phyloP scores from a whole-genome alignment of 2,329 filamentous ascomycete species.

The Apiospora sp. region DNA sequence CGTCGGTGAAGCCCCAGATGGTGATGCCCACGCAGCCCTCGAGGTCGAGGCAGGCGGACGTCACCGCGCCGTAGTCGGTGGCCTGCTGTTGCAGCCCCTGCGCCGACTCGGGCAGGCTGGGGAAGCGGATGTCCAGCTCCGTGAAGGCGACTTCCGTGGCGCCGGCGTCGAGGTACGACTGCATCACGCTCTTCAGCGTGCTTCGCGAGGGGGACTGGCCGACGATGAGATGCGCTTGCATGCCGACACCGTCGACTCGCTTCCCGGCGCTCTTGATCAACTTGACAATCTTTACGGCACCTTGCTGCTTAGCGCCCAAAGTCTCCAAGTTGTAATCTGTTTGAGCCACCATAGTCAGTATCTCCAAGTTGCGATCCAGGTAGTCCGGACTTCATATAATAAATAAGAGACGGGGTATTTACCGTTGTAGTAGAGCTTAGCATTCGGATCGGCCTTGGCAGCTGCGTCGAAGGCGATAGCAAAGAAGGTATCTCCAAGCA shows the following conservation, averaged over 20 bases:
- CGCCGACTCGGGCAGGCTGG: slow-evolving; percentile 51
- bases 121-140: slow-evolving; percentile 66
- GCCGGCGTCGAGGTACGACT: slow-evolving; percentile 58
- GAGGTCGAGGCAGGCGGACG: slow-evolving; percentile 43
- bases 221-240: slow-evolving; percentile 68
- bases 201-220: slow-evolving; percentile 56
- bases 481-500: slow-evolving; percentile 64
- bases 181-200: slow-evolving; percentile 53
- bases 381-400: too few species aligned
- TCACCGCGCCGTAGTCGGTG: slow-evolving; percentile 49
- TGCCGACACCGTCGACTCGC: slow-evolving; percentile 69
- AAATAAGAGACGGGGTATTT: neutral
- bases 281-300: slow-evolving; percentile 53
- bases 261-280: slow-evolving; percentile 55
- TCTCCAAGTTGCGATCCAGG: neutral
- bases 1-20: slow-evolving; percentile 49
- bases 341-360: neutral
- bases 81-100: slow-evolving; percentile 49
- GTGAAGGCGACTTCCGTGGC: slow-evolving; percentile 65
- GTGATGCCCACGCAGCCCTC: slow-evolving; percentile 48
- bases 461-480: slow-evolving; percentile 65
- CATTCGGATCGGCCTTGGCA: slow-evolving; percentile 59
- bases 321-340: slow-evolving; percentile 66
- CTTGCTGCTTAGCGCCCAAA: slow-evolving; percentile 54
- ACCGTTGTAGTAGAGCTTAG: slow-evolving; percentile 64